These are phyloP conservation scores for Cairneyella variabilis DNA, from an alignment of 495 filamentous ascomycete species.

Conservation along the genomic window DNA sequence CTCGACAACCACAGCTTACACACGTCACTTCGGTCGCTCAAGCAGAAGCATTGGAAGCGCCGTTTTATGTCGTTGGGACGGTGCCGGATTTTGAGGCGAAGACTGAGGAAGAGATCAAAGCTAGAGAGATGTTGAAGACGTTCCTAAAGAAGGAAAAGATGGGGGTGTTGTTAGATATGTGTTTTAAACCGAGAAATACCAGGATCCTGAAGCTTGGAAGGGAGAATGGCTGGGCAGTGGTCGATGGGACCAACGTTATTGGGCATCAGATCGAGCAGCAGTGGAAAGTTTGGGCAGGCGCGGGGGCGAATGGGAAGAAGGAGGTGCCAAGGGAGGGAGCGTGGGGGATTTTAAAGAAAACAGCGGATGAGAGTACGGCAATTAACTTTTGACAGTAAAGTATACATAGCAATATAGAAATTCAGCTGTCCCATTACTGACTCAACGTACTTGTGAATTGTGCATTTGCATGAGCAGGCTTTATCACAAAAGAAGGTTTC, in stretches of 20 bases:
- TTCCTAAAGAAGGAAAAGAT: slow-evolving; percentile 43
- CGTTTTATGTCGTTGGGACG: slow-evolving; percentile 60
- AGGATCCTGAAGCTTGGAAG: slow-evolving; percentile 47
- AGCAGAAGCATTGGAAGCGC: slow-evolving; percentile 49
- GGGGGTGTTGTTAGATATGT: slow-evolving; percentile 73
- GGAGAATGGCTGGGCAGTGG: slow-evolving; percentile 63
- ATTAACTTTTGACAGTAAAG: slow-evolving; percentile 23
- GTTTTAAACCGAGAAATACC: slow-evolving; percentile 62
- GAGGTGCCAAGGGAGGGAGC: slow-evolving; percentile 10
- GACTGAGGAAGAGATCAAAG: slow-evolving; percentile 50
- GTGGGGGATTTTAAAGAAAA: slow-evolving; percentile 18
- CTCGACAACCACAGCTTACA: slow-evolving; percentile 8
- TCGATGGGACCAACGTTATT: slow-evolving; percentile 34
- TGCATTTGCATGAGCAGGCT: too few relatives aligned
- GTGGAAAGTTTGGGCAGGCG: slow-evolving; percentile 24
- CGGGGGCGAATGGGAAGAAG: slow-evolving; percentile 14
- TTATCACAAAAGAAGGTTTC: too few relatives aligned
- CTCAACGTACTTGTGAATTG: too few relatives aligned
- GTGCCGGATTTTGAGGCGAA: slow-evolving; percentile 65
- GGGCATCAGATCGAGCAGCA: slow-evolving; percentile 27
- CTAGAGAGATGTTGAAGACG: slow-evolving; percentile 48
- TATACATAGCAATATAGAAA: too few relatives aligned
- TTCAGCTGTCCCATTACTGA: too few relatives aligned
- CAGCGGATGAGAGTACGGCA: slow-evolving; percentile 15
- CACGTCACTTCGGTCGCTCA: slow-evolving; percentile 52